Conservation (phyloP, 495 filamentous ascomycete species). For the Tuber umbilicatum region DNA sequence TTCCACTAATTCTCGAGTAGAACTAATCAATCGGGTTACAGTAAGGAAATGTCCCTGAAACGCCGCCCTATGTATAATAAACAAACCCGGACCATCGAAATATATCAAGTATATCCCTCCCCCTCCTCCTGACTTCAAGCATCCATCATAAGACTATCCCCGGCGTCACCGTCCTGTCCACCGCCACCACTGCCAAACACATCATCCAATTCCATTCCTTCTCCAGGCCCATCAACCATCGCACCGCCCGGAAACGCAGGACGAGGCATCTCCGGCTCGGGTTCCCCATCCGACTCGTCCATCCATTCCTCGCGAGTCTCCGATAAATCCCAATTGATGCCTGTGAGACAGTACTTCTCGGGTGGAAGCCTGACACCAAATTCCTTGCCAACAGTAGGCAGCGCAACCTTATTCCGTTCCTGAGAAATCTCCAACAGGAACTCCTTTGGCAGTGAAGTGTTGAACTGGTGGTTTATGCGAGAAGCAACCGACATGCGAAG, state of each 20-base stretch:
- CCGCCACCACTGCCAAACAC: conserved; percentile 41
- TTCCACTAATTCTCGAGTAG: neutral
- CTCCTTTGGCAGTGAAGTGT: conserved; percentile 67
- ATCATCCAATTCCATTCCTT: conserved; percentile 48
- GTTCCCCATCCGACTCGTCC: conserved; percentile 41
- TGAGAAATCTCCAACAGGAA: conserved; percentile 75
- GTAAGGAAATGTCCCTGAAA: neutral
- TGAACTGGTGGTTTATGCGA: conserved; percentile 60
- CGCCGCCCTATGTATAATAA: neutral
- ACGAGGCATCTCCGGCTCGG: conserved; percentile 41
- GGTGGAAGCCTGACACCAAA: conserved; percentile 79
- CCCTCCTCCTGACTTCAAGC: conserved; percentile 15
- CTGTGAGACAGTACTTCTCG: conserved; percentile 86
- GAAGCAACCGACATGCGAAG: conserved; percentile 60
- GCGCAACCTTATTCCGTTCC: conserved; percentile 70
- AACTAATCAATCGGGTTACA: neutral
- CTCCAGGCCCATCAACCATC: conserved; percentile 37
- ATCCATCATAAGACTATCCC: conserved; percentile 41
- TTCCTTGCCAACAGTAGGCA: conserved; percentile 71
- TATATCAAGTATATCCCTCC: neutral
- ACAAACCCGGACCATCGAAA: conserved; percentile 1
- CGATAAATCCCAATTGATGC: conserved; percentile 69
- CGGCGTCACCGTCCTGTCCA: conserved; percentile 40
- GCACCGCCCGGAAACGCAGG: conserved; percentile 10
- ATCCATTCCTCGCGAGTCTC: conserved; percentile 43